Conservation (phyloP, 495 filamentous ascomycete genomes). For the Penicillium robsamsonii region DNA sequence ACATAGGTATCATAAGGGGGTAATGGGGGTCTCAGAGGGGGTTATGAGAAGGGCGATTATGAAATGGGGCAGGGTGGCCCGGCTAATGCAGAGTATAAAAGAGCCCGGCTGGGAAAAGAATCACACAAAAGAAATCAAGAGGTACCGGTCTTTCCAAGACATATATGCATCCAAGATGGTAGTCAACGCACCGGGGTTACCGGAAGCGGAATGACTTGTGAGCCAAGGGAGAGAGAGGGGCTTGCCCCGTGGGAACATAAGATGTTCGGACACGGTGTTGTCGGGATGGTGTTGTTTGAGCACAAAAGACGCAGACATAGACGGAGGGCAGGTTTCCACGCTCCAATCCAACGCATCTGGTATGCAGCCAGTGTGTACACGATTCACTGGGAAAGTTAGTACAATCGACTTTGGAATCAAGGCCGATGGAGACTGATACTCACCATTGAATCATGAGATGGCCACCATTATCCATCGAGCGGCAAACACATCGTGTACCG, state of each 20-base stretch:
- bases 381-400: constrained; percentile 61
- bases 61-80: constrained; percentile 22
- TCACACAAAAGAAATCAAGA: constrained; percentile 27
- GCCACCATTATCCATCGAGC: constrained; percentile 61
- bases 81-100: constrained; percentile 22
- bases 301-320: constrained; percentile 79
- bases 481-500: constrained; percentile 73
- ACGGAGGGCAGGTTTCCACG: constrained; percentile 63
- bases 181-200: constrained; percentile 20
- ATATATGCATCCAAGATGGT: constrained; percentile 13
- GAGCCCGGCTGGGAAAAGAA: constrained; percentile 16
- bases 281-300: constrained; percentile 70
- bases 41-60: constrained; percentile 17
- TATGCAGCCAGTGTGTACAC: constrained; percentile 83
- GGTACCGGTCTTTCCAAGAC: constrained; percentile 17
- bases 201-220: constrained; percentile 61
- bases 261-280: constrained; percentile 61
- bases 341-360: constrained; percentile 71
- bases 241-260: constrained; percentile 42
- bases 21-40: background rate
- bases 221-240: constrained; percentile 58
- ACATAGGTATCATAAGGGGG: constrained; percentile 37
- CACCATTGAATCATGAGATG: constrained; percentile 84
- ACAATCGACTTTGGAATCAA: background rate
- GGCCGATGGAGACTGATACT: constrained; percentile 17